Evolutionary conservation across 1,139 yeast species (phyloP).

Genomic region (Kodamaea anthophila): DNA sequence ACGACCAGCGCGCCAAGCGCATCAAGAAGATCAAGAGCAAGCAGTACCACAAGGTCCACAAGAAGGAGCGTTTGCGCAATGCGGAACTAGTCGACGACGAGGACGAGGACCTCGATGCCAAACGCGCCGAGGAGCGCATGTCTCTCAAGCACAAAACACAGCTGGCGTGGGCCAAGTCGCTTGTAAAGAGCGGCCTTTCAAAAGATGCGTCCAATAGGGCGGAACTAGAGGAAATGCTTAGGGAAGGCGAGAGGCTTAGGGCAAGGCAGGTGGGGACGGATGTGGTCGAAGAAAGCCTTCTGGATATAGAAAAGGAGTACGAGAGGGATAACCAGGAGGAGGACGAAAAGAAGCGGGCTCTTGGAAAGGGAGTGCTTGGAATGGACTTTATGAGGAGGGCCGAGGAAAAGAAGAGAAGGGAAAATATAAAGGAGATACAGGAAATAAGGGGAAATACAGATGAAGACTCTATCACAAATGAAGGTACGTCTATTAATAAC

Average conservation of each 20-base stretch:
- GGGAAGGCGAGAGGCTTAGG: slow-evolving; percentile 76
- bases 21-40: slow-evolving; percentile 93
- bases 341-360: slow-evolving; percentile 28
- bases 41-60: slow-evolving; percentile 77
- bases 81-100: slow-evolving; percentile 63
- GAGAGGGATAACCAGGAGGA: slow-evolving; percentile 29
- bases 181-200: slow-evolving; percentile 85
- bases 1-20: slow-evolving; percentile 84
- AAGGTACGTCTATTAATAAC: slow-evolving; percentile 37
- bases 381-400: slow-evolving; percentile 96
- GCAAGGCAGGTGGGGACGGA: slow-evolving; percentile 68
- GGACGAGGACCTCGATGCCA: slow-evolving; percentile 63
- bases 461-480: slow-evolving; percentile 27
- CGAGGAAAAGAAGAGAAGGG: slow-evolving; percentile 54
- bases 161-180: slow-evolving; percentile 84
- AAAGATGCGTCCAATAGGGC: slow-evolving; percentile 79
- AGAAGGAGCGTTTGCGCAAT: slow-evolving; percentile 73
- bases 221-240: slow-evolving; percentile 90
- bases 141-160: slow-evolving; percentile 82
- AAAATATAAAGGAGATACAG: slow-evolving; percentile 48
- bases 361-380: slow-evolving; percentile 82
- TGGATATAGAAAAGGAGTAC: slow-evolving; percentile 48
- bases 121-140: slow-evolving; percentile 90
- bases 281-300: slow-evolving; percentile 40
- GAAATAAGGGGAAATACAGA: slow-evolving; percentile 26